These are phyloP conservation scores for Lipomyces yarrowii DNA, from an alignment of 1,139 yeast species.

Conservation along the genomic window DNA sequence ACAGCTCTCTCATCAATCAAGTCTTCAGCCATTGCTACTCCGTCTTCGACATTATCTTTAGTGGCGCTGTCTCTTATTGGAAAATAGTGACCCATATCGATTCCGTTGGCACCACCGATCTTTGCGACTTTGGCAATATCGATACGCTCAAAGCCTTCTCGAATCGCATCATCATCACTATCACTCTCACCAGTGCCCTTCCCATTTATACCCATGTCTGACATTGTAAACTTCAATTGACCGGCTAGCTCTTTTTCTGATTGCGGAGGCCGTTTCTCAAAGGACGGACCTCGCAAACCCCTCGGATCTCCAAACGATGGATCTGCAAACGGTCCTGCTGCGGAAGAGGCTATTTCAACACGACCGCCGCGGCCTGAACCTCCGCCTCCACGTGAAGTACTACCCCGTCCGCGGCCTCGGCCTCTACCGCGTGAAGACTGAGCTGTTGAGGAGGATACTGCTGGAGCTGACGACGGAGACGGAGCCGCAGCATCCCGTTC, in stretches of 20 bases:
- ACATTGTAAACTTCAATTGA: not conserved
- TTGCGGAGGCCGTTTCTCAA: constrained; percentile 20
- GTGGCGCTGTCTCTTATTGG: constrained; percentile 36
- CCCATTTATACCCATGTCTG: not conserved
- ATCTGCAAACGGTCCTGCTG: constrained; percentile 43
- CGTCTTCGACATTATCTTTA: not conserved
- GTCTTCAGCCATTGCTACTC: constrained; percentile 14
- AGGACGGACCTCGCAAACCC: constrained; percentile 14
- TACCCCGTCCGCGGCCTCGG: constrained; percentile 20
- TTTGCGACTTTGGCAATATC: constrained; percentile 20
- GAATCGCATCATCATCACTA: constrained; percentile 27
- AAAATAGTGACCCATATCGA: constrained; percentile 37
- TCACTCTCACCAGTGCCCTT: constrained; percentile 4
- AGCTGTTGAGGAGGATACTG: constrained; percentile 6
- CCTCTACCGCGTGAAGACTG: constrained; percentile 6
- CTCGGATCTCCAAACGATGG: constrained; percentile 33
- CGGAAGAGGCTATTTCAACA: constrained; percentile 40
- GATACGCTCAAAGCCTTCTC: constrained; percentile 24
- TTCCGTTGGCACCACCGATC: constrained; percentile 16
- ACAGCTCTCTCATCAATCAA: constrained; percentile 17
- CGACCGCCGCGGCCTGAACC: constrained; percentile 42
- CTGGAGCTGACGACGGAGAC: constrained; percentile 1
- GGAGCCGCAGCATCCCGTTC: constrained; percentile 26
- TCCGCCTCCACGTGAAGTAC: constrained; percentile 28
- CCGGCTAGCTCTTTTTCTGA: not conserved